Conservation (phyloP, 2,329 filamentous ascomycete genomes). For the Ascomycota sp. region DNA sequence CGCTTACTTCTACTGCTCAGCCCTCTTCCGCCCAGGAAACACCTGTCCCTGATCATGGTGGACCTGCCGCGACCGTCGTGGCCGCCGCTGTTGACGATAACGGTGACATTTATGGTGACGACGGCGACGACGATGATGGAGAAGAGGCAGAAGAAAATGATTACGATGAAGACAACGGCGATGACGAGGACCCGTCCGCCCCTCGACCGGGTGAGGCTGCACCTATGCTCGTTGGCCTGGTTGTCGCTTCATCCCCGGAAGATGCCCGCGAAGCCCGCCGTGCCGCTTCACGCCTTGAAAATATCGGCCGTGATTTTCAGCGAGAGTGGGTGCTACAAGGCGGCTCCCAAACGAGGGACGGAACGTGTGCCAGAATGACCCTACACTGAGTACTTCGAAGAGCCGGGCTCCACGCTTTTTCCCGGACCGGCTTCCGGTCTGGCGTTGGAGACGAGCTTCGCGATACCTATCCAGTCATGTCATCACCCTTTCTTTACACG, state of each 20-base stretch:
- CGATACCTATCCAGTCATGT: no score
- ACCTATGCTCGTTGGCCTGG: slow-evolving; percentile 32
- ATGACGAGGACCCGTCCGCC: slow-evolving; percentile 2
- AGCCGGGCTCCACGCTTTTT: no score
- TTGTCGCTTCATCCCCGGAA: slow-evolving; percentile 28
- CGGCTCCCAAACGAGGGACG: slow-evolving; percentile 7
- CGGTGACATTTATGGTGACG: background rate
- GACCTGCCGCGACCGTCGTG: no score
- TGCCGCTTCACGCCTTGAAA: slow-evolving; percentile 31
- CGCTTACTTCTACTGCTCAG: no score
- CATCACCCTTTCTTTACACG: no score
- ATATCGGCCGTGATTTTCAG: slow-evolving; percentile 33
- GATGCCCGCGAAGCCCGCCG: slow-evolving; percentile 29
- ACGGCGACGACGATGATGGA: background rate
- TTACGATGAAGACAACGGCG: slow-evolving; percentile 4
- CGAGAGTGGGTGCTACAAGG: slow-evolving; percentile 22
- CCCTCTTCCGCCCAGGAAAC: no score
- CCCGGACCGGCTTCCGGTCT: no score
- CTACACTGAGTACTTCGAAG: background rate
- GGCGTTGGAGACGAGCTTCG: no score
- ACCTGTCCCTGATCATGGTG: no score
- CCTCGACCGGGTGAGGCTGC: slow-evolving; percentile 14
- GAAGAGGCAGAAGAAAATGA: background rate
- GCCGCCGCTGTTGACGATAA: background rate
- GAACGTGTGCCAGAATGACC: slow-evolving; percentile 9